Base-by-base conservation (phyloP, 1,284 basidiomycete species). In the Kalmanozyma brasiliensis region DNA sequence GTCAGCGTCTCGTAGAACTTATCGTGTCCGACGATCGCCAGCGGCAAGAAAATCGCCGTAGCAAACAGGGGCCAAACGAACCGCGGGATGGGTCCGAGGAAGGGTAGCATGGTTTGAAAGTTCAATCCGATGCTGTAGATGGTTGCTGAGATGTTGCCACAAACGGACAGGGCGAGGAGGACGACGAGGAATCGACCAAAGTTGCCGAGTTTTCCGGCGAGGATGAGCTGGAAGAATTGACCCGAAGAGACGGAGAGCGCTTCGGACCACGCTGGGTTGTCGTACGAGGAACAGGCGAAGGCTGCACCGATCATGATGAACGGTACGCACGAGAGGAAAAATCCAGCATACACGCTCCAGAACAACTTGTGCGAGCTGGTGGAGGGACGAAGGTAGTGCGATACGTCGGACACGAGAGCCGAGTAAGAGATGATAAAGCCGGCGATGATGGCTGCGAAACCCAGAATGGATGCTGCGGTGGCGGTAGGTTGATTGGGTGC, bases 101-200 rank as follows among this genome's bases (percentile, higher is more conserved):
- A 86, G 0, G 94, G 94, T 8, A 96, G 87, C 52, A 85, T 81
- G 23, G 74, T 77, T 38, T 76, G 76, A 30, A 74, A 56, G 36
- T 64, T 65, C 4, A 80, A 34, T 0, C 78, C 77, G 29, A 80
- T 69, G 30, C 70, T 75, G 63, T 80, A 81, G 60, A 92, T 86
- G 11, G 89, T 91, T 5, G 89, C 88, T 5, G 91, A 90, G 55
- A 93, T 91, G 84, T 95, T 96, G 3, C 88, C 91, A 36, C 87
- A 86, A 62, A 86, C 85, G 10, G 86, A 91, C 24, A 94, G 84
- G 47, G 89, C 89, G 53, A 93, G 85, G 11, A 89, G 59, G n/a
- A 94, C 91, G 13, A 90, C 91, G 52, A 95, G 85, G 84, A 96
- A 92, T 78, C 91, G 90, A 2, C 92, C 91, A 78, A 94, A 94